Conservation (phyloP, 768 basidiomycete genomes). For the Mycena vitilis region DNA sequence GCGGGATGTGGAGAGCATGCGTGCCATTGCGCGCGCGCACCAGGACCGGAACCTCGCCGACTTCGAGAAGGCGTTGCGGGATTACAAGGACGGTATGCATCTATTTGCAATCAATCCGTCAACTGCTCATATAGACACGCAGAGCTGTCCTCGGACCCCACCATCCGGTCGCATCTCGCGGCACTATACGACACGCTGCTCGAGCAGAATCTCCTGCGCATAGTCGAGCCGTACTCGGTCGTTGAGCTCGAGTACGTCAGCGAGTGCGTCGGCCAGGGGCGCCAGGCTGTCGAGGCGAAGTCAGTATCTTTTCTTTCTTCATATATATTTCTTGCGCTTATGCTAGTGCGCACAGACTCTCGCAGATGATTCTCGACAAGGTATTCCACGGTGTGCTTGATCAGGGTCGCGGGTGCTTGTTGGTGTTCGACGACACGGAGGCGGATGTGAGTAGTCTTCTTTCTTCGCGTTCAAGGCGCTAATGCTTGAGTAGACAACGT, state of each 20-base stretch:
- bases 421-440: slow-evolving; percentile 91
- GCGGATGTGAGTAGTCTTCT: slow-evolving; percentile 72
- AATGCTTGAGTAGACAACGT: slow-evolving; percentile 70
- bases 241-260: slow-evolving; percentile 95
- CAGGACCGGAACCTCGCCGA: slow-evolving; percentile 89
- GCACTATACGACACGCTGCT: slow-evolving; percentile 95
- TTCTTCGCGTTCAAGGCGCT: not conserved
- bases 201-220: slow-evolving; percentile 93
- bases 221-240: slow-evolving; percentile 95
- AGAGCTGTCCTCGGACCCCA: slow-evolving; percentile 96
- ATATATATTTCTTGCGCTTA: not conserved
- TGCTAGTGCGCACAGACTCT: slow-evolving; percentile 64
- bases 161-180: slow-evolving; percentile 94
- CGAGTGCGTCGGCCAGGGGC: slow-evolving; percentile 85
- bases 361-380: slow-evolving; percentile 98
- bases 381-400: slow-evolving; percentile 96
- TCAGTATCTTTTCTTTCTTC: slow-evolving; percentile 50
- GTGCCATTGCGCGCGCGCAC: slow-evolving; percentile 93
- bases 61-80: slow-evolving; percentile 88
- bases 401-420: slow-evolving; percentile 90
- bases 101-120: not conserved
- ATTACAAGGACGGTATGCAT: slow-evolving; percentile 80
- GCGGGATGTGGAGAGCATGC: slow-evolving; percentile 95
- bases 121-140: not conserved
- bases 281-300: slow-evolving; percentile 93